Base-by-base conservation (phyloP, 805 yeast species). In the Candida anglica region DNA sequence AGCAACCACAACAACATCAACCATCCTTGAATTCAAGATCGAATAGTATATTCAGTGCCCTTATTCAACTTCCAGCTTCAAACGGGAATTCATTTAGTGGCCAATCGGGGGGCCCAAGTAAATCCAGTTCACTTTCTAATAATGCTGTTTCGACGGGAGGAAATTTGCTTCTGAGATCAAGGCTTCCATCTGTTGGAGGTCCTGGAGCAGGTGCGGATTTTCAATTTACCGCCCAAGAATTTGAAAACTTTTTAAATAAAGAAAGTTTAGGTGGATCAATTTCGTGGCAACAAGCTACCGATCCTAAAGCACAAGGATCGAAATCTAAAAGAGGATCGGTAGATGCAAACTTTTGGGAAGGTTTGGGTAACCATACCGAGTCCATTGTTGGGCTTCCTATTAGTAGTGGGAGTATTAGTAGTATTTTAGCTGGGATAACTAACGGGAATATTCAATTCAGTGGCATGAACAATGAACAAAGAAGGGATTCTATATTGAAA, bases 1-100 rank as follows among this genome's bases (percentile, higher is more conserved):
- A 29, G 20, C 31, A 26, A 25, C 37, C 38, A 5, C 37, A 23
- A 26, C 34, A 29, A 15, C 34, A 20, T 48, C n/a, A n/a, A n/a
- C 47, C 33, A 50, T 48, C 20, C 48, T 46, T 27, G 10, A 31
- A 36, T 17, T 53, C 60, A 30, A 37, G 70, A 16, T 60, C 69
- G 22, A 60, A 63, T 33, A 57, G 66, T 34, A 63, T 65, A 8
- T 65, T 65, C 46, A 59, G 61, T 34, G 53, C 64, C 14, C 44
- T 63, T 14, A 63, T 66, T 15, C 69, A 65, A 38, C 44, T 65
- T 11, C 71, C 71, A 3, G 53, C 53, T 3, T 60, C 69, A 1
- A 41, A 46, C 7, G 43, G 51, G 10, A 63, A 62, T 38, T 62
- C 68, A 1, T 41, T 62, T 5, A 53, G 61, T 29, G 68, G 50